Conservation (phyloP, 257 asterid species). For the Nemophila menziesii region DNA sequence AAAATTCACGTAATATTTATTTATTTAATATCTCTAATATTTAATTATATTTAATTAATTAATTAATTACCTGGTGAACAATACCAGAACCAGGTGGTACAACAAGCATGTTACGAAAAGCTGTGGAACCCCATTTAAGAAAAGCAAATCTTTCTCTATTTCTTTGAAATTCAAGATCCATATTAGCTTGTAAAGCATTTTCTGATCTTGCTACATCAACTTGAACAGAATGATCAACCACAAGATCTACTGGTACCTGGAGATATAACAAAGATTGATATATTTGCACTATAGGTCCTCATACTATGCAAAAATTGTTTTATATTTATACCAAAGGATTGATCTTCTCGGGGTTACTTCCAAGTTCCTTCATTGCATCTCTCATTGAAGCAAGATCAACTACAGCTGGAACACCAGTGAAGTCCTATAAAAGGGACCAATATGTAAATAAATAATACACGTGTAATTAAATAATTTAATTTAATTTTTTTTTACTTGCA, state of each 20-base stretch:
- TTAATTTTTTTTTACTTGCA: constrained; percentile 46
- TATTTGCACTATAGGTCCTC: no score
- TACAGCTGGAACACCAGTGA: constrained; percentile 93
- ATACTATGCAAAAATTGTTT: neutral
- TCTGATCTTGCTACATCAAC: constrained; percentile 81
- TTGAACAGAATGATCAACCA: constrained; percentile 87
- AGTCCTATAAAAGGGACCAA: constrained; percentile 40
- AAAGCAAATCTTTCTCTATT: constrained; percentile 85
- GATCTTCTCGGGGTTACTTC: constrained; percentile 62
- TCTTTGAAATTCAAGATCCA: constrained; percentile 79
- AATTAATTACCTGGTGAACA: constrained; percentile 66
- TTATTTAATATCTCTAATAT: neutral
- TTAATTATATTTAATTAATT: no score
- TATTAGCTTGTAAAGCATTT: constrained; percentile 84
- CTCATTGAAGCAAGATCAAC: constrained; percentile 95
- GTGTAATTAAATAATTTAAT: neutral
- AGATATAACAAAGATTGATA: neutral
- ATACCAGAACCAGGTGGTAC: constrained; percentile 98
- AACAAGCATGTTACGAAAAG: constrained; percentile 81
- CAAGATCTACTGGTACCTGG: constrained; percentile 92
- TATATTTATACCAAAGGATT: constrained; percentile 57
- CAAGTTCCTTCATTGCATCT: constrained; percentile 79
- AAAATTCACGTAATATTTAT: constrained; percentile 2
- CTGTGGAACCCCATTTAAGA: constrained; percentile 87
- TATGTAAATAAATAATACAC: neutral